A percentile compares a stretch with the other conserved stretches of the same genome.
phyloP scores from a whole-genome alignment of 345 rosid genomes.

The Syzygium aqueum region DNA sequence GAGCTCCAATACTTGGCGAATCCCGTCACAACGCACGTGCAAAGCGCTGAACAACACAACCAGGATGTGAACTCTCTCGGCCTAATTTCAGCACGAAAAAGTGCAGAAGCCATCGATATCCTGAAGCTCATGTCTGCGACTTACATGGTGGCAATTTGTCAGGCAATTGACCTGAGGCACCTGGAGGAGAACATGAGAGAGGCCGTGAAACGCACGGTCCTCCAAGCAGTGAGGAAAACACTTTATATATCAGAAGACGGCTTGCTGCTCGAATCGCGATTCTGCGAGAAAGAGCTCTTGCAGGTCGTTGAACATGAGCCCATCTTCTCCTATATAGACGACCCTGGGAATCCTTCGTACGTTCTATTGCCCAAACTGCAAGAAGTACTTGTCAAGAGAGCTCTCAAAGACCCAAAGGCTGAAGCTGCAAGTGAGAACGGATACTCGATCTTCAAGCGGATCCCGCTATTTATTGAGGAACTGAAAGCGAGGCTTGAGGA shows the following conservation, averaged over 20 bases:
- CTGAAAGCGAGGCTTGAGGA: slow-evolving; percentile 25
- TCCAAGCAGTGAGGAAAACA: slow-evolving; percentile 22
- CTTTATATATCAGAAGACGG: slow-evolving; percentile 35
- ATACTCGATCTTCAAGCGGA: slow-evolving; percentile 23
- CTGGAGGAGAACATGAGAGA: slow-evolving; percentile 43
- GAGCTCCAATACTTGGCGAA: slow-evolving; percentile 48
- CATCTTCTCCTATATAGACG: slow-evolving; percentile 36
- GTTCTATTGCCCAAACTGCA: slow-evolving; percentile 24
- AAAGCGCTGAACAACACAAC: slow-evolving; percentile 48
- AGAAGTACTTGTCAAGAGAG: slow-evolving; percentile 23
- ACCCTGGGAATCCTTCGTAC: slow-evolving; percentile 33
- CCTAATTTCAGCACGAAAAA: slow-evolving; percentile 35
- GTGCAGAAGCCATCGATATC: slow-evolving; percentile 40
- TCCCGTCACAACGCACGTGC: slow-evolving; percentile 41
- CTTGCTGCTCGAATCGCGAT: slow-evolving; percentile 28
- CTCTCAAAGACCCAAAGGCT: slow-evolving; percentile 10
- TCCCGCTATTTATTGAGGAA: slow-evolving; percentile 28
- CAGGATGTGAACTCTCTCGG: slow-evolving; percentile 48
- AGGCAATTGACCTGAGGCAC: slow-evolving; percentile 40
- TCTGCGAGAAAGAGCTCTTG: slow-evolving; percentile 34
- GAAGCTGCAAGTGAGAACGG: slow-evolving; percentile 5
- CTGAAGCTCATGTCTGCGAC: slow-evolving; percentile 42
- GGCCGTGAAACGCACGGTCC: slow-evolving; percentile 14
- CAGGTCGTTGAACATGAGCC: slow-evolving; percentile 32
- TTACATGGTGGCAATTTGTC: slow-evolving; percentile 41